Percentiles rank a stretch among this genome's conserved stretches.
These are phyloP conservation scores for Epichloe gansuensis DNA, from an alignment of 2,329 filamentous ascomycete genomes.

Conservation along the genomic window DNA sequence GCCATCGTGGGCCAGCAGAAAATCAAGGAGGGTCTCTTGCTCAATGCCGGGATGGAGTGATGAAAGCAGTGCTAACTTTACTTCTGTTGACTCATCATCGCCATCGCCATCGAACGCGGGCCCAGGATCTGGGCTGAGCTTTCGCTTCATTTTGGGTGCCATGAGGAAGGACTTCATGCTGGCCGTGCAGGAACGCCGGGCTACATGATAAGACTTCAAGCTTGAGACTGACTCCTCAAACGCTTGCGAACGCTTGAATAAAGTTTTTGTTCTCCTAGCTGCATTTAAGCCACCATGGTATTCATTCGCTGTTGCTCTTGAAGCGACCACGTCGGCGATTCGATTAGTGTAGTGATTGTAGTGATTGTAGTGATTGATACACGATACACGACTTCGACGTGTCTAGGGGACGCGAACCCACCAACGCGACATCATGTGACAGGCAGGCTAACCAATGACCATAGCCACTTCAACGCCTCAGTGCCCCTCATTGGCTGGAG, in stretches of 20 bases:
- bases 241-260: neutral
- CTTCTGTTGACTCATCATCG: conserved; percentile 59
- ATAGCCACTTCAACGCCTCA: neutral
- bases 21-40: conserved; percentile 60
- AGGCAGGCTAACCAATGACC: no score
- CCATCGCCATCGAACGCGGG: conserved; percentile 11
- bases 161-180: conserved; percentile 46
- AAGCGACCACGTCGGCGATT: neutral
- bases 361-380: no score
- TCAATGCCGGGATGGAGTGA: conserved; percentile 58
- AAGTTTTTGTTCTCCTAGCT: neutral
- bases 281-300: neutral
- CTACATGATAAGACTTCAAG: neutral
- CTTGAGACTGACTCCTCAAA: no score
- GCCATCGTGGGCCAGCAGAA: conserved; percentile 65
- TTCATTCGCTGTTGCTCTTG: neutral
- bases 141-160: conserved; percentile 35
- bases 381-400: neutral
- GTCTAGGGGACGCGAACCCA: neutral
- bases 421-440: conserved; percentile 5
- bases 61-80: conserved; percentile 73
- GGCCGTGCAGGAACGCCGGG: neutral
- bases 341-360: neutral
- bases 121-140: conserved; percentile 16
- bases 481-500: no score